These are phyloP conservation scores for Malania oleifera DNA, from an alignment of 164 flowering plant genomes.

Conservation along the genomic window DNA sequence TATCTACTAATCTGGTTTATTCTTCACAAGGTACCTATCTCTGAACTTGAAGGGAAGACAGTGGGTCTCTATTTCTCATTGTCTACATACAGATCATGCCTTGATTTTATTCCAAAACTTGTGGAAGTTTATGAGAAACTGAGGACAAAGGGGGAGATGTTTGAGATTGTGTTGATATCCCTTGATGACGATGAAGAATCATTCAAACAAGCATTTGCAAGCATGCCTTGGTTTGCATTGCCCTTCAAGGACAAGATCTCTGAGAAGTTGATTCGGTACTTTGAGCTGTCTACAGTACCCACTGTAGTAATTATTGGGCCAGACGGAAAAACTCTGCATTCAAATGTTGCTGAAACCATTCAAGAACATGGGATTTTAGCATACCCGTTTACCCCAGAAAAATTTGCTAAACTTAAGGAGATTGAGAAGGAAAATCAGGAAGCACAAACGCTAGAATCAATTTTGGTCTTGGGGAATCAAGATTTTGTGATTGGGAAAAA, in stretches of 20 bases:
- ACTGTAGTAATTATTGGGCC: constrained; percentile 45
- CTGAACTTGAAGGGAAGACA: constrained; percentile 53
- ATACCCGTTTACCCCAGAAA: constrained; percentile 53
- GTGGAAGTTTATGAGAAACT: constrained; percentile 33
- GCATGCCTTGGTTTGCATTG: constrained; percentile 42
- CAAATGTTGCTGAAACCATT: constrained; percentile 42
- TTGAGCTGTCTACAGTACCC: constrained; percentile 39
- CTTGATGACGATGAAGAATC: constrained; percentile 35
- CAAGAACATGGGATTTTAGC: constrained; percentile 46
- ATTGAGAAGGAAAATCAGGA: constrained; percentile 41
- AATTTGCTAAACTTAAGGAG: constrained; percentile 39
- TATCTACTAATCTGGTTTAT: not conserved
- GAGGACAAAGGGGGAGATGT: constrained; percentile 34
- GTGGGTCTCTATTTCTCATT: constrained; percentile 41
- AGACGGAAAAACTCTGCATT: constrained; percentile 50
- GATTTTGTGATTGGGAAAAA: constrained; percentile 46
- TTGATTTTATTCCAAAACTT: constrained; percentile 32
- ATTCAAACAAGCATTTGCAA: constrained; percentile 22
- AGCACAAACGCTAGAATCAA: constrained; percentile 50
- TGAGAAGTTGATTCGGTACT: constrained; percentile 36
- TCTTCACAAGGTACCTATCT: constrained; percentile 33
- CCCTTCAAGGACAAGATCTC: constrained; percentile 39
- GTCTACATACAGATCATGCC: constrained; percentile 10
- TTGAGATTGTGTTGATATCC: constrained; percentile 47
- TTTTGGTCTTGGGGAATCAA: constrained; percentile 39